These are phyloP conservation scores for Nematodospora valgi DNA, from an alignment of 805 yeast species.

Conservation along the genomic window DNA sequence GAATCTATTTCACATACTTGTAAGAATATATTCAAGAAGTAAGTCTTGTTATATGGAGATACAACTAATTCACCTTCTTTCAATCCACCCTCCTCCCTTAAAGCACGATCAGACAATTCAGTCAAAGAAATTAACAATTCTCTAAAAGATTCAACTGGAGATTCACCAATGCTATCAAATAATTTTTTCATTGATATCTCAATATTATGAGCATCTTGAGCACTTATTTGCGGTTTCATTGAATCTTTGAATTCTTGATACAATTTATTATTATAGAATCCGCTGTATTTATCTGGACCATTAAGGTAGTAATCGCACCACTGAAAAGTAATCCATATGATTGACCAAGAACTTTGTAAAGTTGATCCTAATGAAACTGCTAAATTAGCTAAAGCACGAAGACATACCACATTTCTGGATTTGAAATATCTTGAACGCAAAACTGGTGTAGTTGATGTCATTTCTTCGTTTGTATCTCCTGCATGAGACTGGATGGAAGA, in stretches of 20 bases:
- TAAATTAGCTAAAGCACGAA: conserved; percentile 73
- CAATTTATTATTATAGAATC: conserved; percentile 28
- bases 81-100: conserved; percentile 5
- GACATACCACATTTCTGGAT: conserved; percentile 68
- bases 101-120: conserved; percentile 33
- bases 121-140: conserved; percentile 48
- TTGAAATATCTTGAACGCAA: conserved; percentile 36
- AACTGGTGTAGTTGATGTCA: neutral
- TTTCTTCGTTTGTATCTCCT: neutral
- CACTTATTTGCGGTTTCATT: conserved; percentile 31
- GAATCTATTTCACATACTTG: conserved; percentile 52
- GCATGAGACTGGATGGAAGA: conserved; percentile 33
- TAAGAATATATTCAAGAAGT: conserved; percentile 50
- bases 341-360: conserved; percentile 64
- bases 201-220: conserved; percentile 48
- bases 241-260: conserved; percentile 16
- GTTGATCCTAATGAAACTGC: conserved; percentile 81
- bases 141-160: conserved; percentile 48
- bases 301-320: conserved; percentile 74
- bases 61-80: conserved; percentile 17
- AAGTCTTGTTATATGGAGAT: conserved; percentile 56
- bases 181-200: conserved; percentile 58
- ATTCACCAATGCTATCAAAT: conserved; percentile 55
- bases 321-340: conserved; percentile 58
- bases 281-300: conserved; percentile 45